phyloP scores from a whole-genome alignment of 1,139 yeast species.

The Kodamaea suecica region DNA sequence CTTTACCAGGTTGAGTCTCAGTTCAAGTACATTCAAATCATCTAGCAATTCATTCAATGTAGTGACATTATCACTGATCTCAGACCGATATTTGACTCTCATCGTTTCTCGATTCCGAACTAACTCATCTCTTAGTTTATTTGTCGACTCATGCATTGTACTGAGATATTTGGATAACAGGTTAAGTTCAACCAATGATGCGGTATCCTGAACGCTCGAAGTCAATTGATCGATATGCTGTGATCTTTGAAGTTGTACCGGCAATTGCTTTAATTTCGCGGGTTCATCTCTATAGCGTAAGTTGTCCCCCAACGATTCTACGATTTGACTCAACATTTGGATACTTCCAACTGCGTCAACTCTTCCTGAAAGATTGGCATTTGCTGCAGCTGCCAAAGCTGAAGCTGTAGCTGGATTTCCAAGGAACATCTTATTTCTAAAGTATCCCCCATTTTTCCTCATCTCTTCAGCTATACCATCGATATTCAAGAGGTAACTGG shows the following conservation, averaged over 20 bases:
- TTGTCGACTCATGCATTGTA: slow-evolving; percentile 10
- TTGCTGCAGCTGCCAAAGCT: not conserved
- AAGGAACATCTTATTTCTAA: slow-evolving; percentile 1
- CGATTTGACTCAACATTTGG: slow-evolving; percentile 8
- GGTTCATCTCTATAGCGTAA: slow-evolving; percentile 5
- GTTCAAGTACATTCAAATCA: slow-evolving; percentile 28
- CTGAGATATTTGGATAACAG: slow-evolving; percentile 13
- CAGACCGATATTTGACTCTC: slow-evolving; percentile 22
- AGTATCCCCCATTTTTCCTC: slow-evolving; percentile 7
- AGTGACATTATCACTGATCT: slow-evolving; percentile 28
- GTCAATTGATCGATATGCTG: not conserved
- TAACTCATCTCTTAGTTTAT: slow-evolving; percentile 16
- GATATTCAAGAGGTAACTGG: slow-evolving; percentile 32
- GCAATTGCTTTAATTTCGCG: not conserved
- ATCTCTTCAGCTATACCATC: slow-evolving; percentile 29
- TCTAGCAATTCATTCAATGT: slow-evolving; percentile 28
- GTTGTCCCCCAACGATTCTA: slow-evolving; percentile 7
- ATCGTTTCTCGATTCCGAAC: slow-evolving; percentile 16
- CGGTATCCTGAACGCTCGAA: slow-evolving; percentile 4
- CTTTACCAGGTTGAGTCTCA: slow-evolving; percentile 26
- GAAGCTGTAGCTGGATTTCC: slow-evolving; percentile 1
- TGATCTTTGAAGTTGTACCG: not conserved
- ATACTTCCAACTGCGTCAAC: slow-evolving; percentile 3
- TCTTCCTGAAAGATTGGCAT: not conserved
- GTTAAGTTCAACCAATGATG: slow-evolving; percentile 12